Percentiles rank a stretch among this genome's conserved stretches.
phyloP scores from a whole-genome alignment of 176 grass and related monocot species.

The Saccharum spontaneum region DNA sequence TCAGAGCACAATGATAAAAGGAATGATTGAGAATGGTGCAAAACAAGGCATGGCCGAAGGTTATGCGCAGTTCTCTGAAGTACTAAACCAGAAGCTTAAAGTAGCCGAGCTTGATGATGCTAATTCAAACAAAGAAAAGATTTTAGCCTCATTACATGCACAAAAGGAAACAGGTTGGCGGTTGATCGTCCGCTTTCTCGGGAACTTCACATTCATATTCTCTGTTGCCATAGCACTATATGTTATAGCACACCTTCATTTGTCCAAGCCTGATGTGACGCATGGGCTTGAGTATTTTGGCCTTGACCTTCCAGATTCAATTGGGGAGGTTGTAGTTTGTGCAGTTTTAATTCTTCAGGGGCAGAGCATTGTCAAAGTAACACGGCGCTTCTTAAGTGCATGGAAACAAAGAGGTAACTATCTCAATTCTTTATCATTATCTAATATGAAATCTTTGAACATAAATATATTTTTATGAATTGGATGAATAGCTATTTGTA shows the following conservation, averaged over 20 bases:
- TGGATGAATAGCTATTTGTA: not conserved
- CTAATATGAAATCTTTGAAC: not conserved
- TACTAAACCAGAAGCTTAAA: slow-evolving; percentile 69
- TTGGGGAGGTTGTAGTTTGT: slow-evolving; percentile 91
- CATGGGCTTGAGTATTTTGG: slow-evolving; percentile 91
- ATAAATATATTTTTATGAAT: slow-evolving; percentile 5
- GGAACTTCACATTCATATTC: slow-evolving; percentile 85
- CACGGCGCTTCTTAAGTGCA: slow-evolving; percentile 69
- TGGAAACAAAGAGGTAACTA: slow-evolving; percentile 82
- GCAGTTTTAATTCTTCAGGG: slow-evolving; percentile 88
- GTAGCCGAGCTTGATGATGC: slow-evolving; percentile 71
- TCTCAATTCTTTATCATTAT: slow-evolving; percentile 21
- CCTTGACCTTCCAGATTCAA: slow-evolving; percentile 91
- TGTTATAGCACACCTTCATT: slow-evolving; percentile 71
- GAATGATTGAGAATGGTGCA: slow-evolving; percentile 90
- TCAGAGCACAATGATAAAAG: slow-evolving; percentile 94
- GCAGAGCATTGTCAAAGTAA: slow-evolving; percentile 60
- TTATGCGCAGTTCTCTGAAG: slow-evolving; percentile 70
- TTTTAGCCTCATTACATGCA: slow-evolving; percentile 70
- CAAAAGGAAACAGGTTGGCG: slow-evolving; percentile 75
- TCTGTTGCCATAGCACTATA: slow-evolving; percentile 60
- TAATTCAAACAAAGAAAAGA: slow-evolving; percentile 66
- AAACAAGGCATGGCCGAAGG: slow-evolving; percentile 86
- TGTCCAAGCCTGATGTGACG: slow-evolving; percentile 61
- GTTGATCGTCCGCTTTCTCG: slow-evolving; percentile 71